A percentile compares a stretch with the other conserved stretches of the same genome.
Evolutionary conservation across 192 early-diverging fungal genomes (phyloP).

Genomic region (Bifiguratus adelaidae): DNA sequence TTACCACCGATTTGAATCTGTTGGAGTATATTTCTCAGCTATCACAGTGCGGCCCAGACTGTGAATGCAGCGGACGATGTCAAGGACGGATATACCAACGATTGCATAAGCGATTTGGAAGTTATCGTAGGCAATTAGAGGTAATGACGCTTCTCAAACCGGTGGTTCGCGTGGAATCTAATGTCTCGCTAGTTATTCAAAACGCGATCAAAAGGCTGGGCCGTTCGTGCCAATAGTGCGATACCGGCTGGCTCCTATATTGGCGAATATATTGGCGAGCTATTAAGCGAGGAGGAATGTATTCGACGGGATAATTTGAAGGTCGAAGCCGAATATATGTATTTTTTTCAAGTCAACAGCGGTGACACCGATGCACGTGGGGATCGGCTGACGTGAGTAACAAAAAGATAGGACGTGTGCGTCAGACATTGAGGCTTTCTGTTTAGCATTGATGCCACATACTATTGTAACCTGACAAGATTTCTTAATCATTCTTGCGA

Average conservation of each 20-base stretch:
- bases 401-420: too few relatives aligned
- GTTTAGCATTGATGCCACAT: background rate
- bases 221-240: background rate
- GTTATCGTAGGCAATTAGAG: too few relatives aligned
- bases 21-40: background rate
- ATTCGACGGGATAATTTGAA: background rate
- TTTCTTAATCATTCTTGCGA: constrained; percentile 1
- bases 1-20: background rate
- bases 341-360: too few relatives aligned
- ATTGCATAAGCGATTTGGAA: background rate
- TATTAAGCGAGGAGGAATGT: background rate
- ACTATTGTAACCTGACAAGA: background rate
- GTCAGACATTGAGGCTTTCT: background rate
- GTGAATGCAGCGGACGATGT: background rate
- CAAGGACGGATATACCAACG: background rate
- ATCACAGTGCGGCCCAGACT: background rate
- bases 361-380: too few relatives aligned
- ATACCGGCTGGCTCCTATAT: background rate
- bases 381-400: too few relatives aligned
- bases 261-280: background rate
- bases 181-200: background rate
- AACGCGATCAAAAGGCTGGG: background rate
- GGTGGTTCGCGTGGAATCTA: background rate
- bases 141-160: background rate
- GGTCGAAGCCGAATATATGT: background rate